These are phyloP conservation scores for Phaeophleospora eucalypticola DNA, from an alignment of 2,329 filamentous ascomycete species.

Conservation along the genomic window DNA sequence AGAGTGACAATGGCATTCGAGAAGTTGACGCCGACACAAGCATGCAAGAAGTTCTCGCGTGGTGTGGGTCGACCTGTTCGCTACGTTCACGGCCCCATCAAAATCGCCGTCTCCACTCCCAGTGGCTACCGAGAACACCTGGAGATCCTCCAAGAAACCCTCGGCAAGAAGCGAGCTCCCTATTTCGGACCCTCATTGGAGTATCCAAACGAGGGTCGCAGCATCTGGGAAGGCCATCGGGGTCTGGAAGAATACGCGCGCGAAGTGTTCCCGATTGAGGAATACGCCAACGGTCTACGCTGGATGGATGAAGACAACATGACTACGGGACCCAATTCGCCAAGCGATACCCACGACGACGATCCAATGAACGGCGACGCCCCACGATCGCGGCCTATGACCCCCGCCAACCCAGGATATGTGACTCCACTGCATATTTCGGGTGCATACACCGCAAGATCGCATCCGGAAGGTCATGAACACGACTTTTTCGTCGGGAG, in stretches of 20 bases:
- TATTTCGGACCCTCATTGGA: slow-evolving; percentile 61
- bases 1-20: slow-evolving; percentile 90
- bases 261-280: slow-evolving; percentile 90
- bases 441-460: slow-evolving; percentile 31
- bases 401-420: slow-evolving; percentile 19
- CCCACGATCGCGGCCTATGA: slow-evolving; percentile 25
- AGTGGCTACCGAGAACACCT: slow-evolving; percentile 85
- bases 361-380: slow-evolving; percentile 15
- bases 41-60: slow-evolving; percentile 72
- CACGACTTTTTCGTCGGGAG: slow-evolving; percentile 32
- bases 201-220: slow-evolving; percentile 66
- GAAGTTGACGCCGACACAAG: slow-evolving; percentile 76
- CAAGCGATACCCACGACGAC: slow-evolving; percentile 18
- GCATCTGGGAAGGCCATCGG: slow-evolving; percentile 86
- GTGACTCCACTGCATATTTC: slow-evolving; percentile 25
- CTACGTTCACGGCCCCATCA: slow-evolving; percentile 75
- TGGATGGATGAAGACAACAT: slow-evolving; percentile 69
- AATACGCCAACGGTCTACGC: slow-evolving; percentile 85
- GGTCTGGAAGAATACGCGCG: slow-evolving; percentile 91
- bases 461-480: slow-evolving; percentile 29
- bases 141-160: slow-evolving; percentile 58
- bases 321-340: slow-evolving; percentile 9
- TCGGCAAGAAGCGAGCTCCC: slow-evolving; percentile 56
- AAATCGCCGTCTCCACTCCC: slow-evolving; percentile 81
- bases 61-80: slow-evolving; percentile 73